Evolutionary conservation across 139 green algal genomes (phyloP).

Genomic region (Zygnema cylindricum): DNA sequence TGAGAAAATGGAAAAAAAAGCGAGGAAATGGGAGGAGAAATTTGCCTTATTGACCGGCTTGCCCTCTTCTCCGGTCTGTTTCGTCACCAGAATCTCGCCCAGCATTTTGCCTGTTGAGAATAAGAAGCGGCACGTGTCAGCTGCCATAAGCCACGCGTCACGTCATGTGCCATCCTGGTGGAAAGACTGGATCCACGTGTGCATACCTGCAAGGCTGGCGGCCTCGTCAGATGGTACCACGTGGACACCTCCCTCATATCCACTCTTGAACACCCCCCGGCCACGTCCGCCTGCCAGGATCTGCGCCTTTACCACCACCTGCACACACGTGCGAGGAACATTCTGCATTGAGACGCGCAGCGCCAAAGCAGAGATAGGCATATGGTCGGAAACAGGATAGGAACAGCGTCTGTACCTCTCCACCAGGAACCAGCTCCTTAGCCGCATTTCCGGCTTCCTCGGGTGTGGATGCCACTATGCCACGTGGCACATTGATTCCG

Average conservation of each 20-base stretch:
- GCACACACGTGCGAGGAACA: slow-evolving; percentile 58
- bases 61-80: slow-evolving; percentile 82
- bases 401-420: slow-evolving; percentile 32
- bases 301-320: slow-evolving; percentile 96
- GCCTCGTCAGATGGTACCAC: slow-evolving; percentile 79
- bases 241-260: slow-evolving; percentile 96
- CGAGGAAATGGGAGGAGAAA: neutral
- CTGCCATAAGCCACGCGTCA: neutral
- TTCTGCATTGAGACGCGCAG: too few relatives aligned
- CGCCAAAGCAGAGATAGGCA: too few relatives aligned
- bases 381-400: too few relatives aligned
- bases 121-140: neutral
- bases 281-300: slow-evolving; percentile 93
- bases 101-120: slow-evolving; percentile 71
- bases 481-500: slow-evolving; percentile 92
- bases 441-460: slow-evolving; percentile 79
- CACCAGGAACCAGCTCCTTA: slow-evolving; percentile 65
- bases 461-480: slow-evolving; percentile 76
- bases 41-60: slow-evolving; percentile 93
- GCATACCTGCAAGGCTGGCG: slow-evolving; percentile 17
- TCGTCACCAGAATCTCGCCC: slow-evolving; percentile 89
- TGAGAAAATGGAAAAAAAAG: neutral
- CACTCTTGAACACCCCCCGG: slow-evolving; percentile 92
- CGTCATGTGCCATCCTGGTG: neutral
- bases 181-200: neutral